Evolutionary conservation across 805 yeast genomes (phyloP).

Genomic region (Brettanomyces nanus): DNA sequence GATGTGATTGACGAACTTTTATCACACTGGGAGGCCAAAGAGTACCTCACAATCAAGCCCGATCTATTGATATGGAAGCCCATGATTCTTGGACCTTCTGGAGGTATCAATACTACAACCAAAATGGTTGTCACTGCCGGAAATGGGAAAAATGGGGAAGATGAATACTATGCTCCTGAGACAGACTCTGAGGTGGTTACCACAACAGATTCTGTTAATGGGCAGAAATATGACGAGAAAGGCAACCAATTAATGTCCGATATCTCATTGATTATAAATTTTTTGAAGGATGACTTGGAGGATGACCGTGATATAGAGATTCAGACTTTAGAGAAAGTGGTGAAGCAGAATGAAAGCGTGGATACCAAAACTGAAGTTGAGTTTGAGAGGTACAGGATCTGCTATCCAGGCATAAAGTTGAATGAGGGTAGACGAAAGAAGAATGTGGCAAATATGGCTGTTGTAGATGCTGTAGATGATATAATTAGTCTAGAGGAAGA

Average conservation of each 20-base stretch:
- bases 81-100: slow-evolving; percentile 75
- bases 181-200: not conserved
- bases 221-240: slow-evolving; percentile 15
- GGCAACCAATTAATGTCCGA: slow-evolving; percentile 33
- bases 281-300: slow-evolving; percentile 59
- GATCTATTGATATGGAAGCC: slow-evolving; percentile 69
- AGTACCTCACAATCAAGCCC: slow-evolving; percentile 43
- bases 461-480: slow-evolving; percentile 9
- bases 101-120: slow-evolving; percentile 67
- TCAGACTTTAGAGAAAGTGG: slow-evolving; percentile 42
- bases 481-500: slow-evolving; percentile 9
- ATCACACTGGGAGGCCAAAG: slow-evolving; percentile 44
- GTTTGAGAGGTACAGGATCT: slow-evolving; percentile 10
- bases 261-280: slow-evolving; percentile 49
- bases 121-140: slow-evolving; percentile 27
- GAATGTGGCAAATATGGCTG: slow-evolving; percentile 11
- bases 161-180: not conserved
- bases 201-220: slow-evolving; percentile 6
- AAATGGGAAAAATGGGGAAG: slow-evolving; percentile 3
- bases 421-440: no score
- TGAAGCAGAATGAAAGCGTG: slow-evolving; percentile 9
- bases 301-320: slow-evolving; percentile 55
- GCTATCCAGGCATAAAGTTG: slow-evolving; percentile 22
- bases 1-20: slow-evolving; percentile 34
- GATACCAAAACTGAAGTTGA: slow-evolving; percentile 2